Evolutionary conservation across 805 yeast genomes (phyloP).

Genomic region (Yarrowia yakushimensis): DNA sequence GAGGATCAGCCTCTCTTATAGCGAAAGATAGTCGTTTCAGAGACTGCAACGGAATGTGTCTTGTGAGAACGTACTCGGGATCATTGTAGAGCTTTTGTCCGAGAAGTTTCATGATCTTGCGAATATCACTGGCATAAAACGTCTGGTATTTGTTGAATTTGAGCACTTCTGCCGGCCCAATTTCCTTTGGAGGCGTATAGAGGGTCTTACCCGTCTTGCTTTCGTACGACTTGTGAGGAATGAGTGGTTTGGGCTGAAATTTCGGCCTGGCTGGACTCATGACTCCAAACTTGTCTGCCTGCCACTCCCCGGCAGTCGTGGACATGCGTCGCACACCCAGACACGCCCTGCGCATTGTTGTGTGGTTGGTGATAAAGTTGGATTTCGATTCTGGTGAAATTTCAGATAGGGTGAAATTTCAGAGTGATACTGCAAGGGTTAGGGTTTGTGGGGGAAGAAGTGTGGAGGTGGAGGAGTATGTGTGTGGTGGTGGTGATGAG

Average conservation of each 20-base stretch:
- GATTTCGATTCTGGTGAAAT: not conserved
- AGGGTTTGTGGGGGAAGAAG: not conserved
- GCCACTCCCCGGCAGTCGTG: not conserved
- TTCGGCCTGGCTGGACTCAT: not conserved
- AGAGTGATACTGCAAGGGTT: not conserved
- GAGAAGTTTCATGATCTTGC: not conserved
- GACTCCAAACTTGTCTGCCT: not conserved
- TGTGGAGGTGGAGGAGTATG: no score
- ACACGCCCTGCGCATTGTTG: not conserved
- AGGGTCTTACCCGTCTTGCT: not conserved
- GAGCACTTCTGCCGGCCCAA: not conserved
- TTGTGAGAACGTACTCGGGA: not conserved
- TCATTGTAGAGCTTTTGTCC: not conserved
- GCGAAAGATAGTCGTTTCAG: not conserved
- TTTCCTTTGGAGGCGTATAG: not conserved
- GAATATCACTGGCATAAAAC: not conserved
- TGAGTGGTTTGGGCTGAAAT: not conserved
- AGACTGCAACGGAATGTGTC: not conserved
- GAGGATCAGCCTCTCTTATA: not conserved
- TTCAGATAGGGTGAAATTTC: not conserved
- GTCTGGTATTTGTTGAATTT: not conserved
- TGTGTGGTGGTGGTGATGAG: no score
- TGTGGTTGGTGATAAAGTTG: not conserved
- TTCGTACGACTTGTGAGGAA: not conserved
- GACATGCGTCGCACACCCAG: constrained; percentile 12